Evolutionary conservation across 2,329 filamentous ascomycete species (phyloP), one percentile per base, ranked within the genome.

Genomic region (Phyllosticta citribraziliensis): DNA sequence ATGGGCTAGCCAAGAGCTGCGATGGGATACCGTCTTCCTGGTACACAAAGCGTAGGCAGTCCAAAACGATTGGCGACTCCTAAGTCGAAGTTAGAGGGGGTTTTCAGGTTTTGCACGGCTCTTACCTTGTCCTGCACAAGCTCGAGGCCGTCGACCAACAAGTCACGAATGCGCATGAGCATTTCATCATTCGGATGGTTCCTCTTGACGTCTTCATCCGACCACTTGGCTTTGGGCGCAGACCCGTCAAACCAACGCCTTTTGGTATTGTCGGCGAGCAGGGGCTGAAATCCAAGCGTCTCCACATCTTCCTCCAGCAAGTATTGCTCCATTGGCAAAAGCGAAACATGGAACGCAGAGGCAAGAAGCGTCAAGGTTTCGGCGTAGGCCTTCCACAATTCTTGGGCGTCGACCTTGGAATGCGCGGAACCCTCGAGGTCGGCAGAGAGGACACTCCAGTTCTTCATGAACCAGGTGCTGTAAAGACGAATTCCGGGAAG

Each of bases 281-380:
- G 73, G 0, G 87, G 86, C 64, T 79, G 77, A 69, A 89, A 89
- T 0, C 83, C 85, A 63, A 88, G 75, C 2, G 83, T 87, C 59
- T 85, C 82, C 61, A 82, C 81, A 68, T 89, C 87, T 69, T 89
- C 87, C 64, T 86, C 82, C 3, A 89, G 76, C 67, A 89, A 76
- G 69, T 89, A 88, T 12, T 79, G 75, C 27, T 86, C 73, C 50
- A 79, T 74, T 2, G 80, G 78, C 30, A 88, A 76, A 52, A 80
- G 75, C 55, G 78, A 75, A 30, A 84, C 78, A 20, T 84, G 79
- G 65, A 88, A 88, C 19, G 78, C 80, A 2, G 80, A 80, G 9
- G 79, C 79, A 27, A 88, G 72, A 12, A 83, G 74, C 50, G 83
- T 86, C 57, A 88, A 71, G 0, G 82, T 82, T 51, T 78, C 79